Evolutionary conservation across 2,329 filamentous ascomycete genomes (phyloP), one percentile per base, ranked within the genome.

Genomic region (Calonectria pseudoturangicola): DNA sequence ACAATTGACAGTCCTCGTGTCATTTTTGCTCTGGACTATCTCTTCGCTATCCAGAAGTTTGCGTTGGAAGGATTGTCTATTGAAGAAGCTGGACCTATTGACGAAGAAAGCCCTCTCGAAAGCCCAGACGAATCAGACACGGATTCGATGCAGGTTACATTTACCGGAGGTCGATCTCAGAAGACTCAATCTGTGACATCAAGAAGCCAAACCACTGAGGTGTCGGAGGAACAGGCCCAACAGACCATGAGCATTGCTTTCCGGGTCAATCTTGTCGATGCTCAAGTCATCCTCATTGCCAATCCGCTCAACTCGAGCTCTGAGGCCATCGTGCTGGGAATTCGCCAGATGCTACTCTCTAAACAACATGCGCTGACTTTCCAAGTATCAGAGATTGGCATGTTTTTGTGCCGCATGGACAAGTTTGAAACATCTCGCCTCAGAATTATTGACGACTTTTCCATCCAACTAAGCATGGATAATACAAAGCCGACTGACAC

Each of bases 341-440:
- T 96, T 2, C 98, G 98, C 82, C 96, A 99, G 82, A 92, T 98
- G 15, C 89, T 98, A 2, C 89, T 98, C 13, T 98, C 96, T 2
- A 94, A 98, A 79, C 97, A 99, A 83, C 95, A 98, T 85, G 95
- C 96, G 10, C 90, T 97, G 77, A 98, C 97, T 0, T 90, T 99
- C 81, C 96, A 99, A 81, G 92, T 99, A 3, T 96, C 95, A 9
- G 93, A 98, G 81, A 91, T 98, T 66, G 97, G 97, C 78, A 99
- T 99, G 97, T 99, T 98, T 83, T 85, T 99, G 39, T 99, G 97
- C 82, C 94, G 97, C 15, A 99, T 99, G 97, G 97, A 99, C 83
- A 94, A 93, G 75, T 98, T 98, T 78, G 96, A 99, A 77, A 95
- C 94, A 4, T 96, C 93, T 48, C 92, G 95, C 45, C 89, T 99